Base-by-base conservation (phyloP, 2,329 filamentous ascomycete genomes). In the Orbilia blumenaviensis region DNA sequence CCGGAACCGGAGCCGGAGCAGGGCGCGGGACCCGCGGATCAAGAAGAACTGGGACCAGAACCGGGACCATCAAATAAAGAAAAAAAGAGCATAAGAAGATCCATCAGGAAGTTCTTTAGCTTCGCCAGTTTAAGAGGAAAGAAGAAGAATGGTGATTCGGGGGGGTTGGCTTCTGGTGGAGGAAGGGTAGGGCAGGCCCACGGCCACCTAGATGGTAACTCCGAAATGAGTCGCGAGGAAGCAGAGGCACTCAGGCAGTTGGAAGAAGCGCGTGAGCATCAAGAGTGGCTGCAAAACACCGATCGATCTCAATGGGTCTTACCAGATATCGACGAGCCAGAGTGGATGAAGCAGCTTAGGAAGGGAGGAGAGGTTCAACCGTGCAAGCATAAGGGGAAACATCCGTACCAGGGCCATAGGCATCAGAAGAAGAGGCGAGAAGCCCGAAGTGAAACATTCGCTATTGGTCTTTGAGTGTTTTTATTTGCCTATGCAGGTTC, bases 381-480 rank as follows among this genome's bases (percentile, higher is more conserved):
- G 3, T 75, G 63, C 62, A 74, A 67, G 44, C 36, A 23, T 25
- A 67, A n/a, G n/a, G n/a, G n/a, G n/a, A n/a, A 21, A 23, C 42
- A 46, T 18, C 42, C 10, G 2, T 21, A 10, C 42, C 42, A 44
- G 8, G 6, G 16, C 12, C 38, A 42, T 42, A 38, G 36, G 3
- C 6, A 72, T 21, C 3, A 58, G 14, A 5, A 34, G 5, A 12
- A 34, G 32, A 6, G 12, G 3, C 9, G 21, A n/a, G n/a, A 29
- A n/a, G n/a, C n/a, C n/a, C n/a, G n/a, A n/a, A n/a, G n/a, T n/a
- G n/a, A n/a, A n/a, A n/a, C n/a, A n/a, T n/a, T n/a, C n/a, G n/a
- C n/a, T n/a, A n/a, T n/a, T n/a, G n/a, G n/a, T n/a, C n/a, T n/a
- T n/a, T n/a, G n/a, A n/a, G n/a, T n/a, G n/a, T n/a, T n/a, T n/a